Evolutionary conservation across 345 rosid species (phyloP).

Genomic region (Kandelia obovata): DNA sequence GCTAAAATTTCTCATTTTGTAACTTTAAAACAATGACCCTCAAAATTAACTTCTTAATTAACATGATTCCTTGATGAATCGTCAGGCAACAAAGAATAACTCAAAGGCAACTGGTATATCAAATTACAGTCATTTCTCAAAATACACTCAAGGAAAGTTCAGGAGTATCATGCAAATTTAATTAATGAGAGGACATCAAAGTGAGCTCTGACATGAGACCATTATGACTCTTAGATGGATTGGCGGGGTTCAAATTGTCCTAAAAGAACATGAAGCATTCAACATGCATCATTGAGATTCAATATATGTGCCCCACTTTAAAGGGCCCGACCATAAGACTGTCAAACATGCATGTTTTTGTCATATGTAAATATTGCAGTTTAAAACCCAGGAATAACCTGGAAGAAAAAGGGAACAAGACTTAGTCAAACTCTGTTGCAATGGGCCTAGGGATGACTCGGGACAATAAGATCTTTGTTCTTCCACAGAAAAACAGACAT

Average conservation of each 20-base stretch:
- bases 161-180: too few species aligned
- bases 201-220: too few species aligned
- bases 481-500: constrained; percentile 2
- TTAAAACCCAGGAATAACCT: constrained; percentile 16
- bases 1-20: too few species aligned
- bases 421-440: constrained; percentile 31
- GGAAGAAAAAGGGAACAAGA: constrained; percentile 22
- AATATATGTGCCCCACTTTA: constrained; percentile 14
- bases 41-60: too few species aligned
- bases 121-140: too few species aligned
- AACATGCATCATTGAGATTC: constrained; percentile 16
- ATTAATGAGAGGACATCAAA: too few species aligned
- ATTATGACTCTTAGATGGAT: background rate
- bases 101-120: too few species aligned
- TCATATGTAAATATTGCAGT: constrained; percentile 20
- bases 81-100: too few species aligned
- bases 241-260: background rate
- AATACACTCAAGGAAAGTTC: too few species aligned
- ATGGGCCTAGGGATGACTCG: constrained; percentile 12
- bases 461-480: constrained; percentile 6
- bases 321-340: constrained; percentile 14
- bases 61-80: too few species aligned
- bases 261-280: background rate
- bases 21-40: too few species aligned
- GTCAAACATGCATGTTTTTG: constrained; percentile 19